These are phyloP conservation scores for Candolleomyces aberdarensis DNA, from an alignment of 768 basidiomycete genomes.

Conservation along the genomic window DNA sequence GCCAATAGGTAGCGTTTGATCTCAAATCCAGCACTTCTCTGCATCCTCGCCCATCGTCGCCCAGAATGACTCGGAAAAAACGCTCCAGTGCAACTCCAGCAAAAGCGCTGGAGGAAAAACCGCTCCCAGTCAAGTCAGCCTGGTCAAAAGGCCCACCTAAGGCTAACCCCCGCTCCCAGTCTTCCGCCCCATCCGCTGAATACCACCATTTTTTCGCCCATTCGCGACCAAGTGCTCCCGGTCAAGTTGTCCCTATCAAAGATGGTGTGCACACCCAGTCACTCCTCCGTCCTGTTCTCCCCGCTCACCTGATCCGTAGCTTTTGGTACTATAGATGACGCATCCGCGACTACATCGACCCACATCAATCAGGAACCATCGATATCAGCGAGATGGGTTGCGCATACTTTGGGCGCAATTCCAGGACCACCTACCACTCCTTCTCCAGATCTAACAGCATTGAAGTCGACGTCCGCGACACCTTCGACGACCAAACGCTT, in stretches of 20 bases:
- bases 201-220: slow-evolving; percentile 54
- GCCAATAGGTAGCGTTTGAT: too few relatives aligned
- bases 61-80: too few relatives aligned
- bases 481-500: too few relatives aligned
- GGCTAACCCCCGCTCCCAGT: slow-evolving; percentile 21
- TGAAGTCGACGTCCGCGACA: neutral
- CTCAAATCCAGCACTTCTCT: too few relatives aligned
- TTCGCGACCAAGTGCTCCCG: slow-evolving; percentile 73
- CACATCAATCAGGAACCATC: slow-evolving; percentile 64
- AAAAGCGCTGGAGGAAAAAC: too few relatives aligned
- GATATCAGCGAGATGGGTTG: slow-evolving; percentile 35
- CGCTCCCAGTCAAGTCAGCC: slow-evolving; percentile 60
- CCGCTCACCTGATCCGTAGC: slow-evolving; percentile 10
- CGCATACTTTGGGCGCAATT: slow-evolving; percentile 18
- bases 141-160: slow-evolving; percentile 81
- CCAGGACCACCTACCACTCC: slow-evolving; percentile 36
- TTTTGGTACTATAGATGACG: too few relatives aligned
- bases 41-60: too few relatives aligned
- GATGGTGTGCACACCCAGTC: slow-evolving; percentile 48
- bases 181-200: slow-evolving; percentile 57
- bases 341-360: too few relatives aligned
- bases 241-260: slow-evolving; percentile 67
- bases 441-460: slow-evolving; percentile 28
- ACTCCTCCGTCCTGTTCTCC: slow-evolving; percentile 7
- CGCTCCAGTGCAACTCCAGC: too few relatives aligned